Evolutionary conservation across 331 rosid species (phyloP), one percentile per base, ranked within the genome.

Genomic region (Rhamnella rubrinervis): DNA sequence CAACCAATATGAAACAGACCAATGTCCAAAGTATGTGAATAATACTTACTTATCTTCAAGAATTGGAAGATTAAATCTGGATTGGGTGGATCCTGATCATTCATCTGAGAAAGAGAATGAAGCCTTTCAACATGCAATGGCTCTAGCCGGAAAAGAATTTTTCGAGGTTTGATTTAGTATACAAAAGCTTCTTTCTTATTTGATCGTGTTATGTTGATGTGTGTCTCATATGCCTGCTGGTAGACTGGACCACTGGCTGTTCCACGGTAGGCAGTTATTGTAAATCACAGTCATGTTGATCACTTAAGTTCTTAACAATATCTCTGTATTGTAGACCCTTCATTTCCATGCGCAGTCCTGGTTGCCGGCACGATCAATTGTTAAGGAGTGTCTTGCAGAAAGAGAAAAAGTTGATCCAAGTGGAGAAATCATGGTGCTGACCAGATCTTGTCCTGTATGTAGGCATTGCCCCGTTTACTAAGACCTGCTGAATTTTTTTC

Each of bases 341-440:
- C 77, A 78, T 14, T 86, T 78, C 79, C 92, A 87, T 82, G 85
- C 83, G 25, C 86, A 80, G 50, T 92, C 98, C 0, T 89, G 98
- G 98, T 74, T 92, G 73, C 98, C 98, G 6, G 98, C 96, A 53
- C 83, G 87, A 79, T 89, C 96, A 35, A 89, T 89, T 62, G 95
- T 92, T 25, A 79, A 70, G 82, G 91, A 86, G 61, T 85, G 85
- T 18, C 75, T 84, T 62, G 73, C 57, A 13, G 91, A 84, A 66
- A 87, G 98, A 72, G 76, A 81, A 23, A 67, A 70, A 46, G 72
- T 86, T 21, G 92, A 92, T 74, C 83, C 88, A 55, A 81, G 85
- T 66, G 95, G 92, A 67, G 95, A 85, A 80, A 85, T 92, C 75
- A 41, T 87, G 83, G 89, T 89, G 66, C 63, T 93, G 65, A 82